Evolutionary conservation across 768 basidiomycete species (phyloP), one percentile per base, ranked within the genome.

Genomic region (Termitomyces sp.): DNA sequence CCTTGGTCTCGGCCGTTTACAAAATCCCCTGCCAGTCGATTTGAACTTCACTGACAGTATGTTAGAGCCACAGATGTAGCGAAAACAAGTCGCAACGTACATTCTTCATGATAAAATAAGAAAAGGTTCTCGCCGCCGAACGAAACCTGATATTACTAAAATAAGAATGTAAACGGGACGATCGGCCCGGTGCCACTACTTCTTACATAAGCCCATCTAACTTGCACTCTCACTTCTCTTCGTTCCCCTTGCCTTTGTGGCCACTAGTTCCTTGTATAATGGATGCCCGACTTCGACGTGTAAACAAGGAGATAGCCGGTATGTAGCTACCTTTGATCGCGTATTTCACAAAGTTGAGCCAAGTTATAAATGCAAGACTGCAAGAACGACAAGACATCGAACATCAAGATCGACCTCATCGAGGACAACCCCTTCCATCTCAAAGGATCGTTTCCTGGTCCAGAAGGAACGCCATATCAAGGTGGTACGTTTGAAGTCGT

Each of bases 271-370:
- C 23, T 55, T 31, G 38, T 28, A 68, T 40, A 52, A 93, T 94
- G 84, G 93, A 97, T 68, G 94, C 94, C 54, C 80, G 94, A 56
- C 81, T 94, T 47, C 82, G 94, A 60, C 79, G 94, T 68, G 89
- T 97, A 26, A 93, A 92, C 73, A 97, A 96, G 75, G 94, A 98
- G 75, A 97, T 98, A 58, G 73, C 85, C 60, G 94, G 91, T 86
- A 49, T 59, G 78, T 19, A n/a, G 28, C 52, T 42, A 12, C 17
- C 28, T 45, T 21, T 33, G 45, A 50, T 40, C 14, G 15, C 66
- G 26, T 42, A 33, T 47, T 17, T 10, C 31, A 28, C 19, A 15
- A 44, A 26, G 30, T 49, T 37, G 8, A 41, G 17, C 28, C 33
- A 15, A 49, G 12, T 55, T 41, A 7, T 23, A n/a, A 37, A 41